A percentile compares a stretch with the other conserved stretches of the same genome.
Conservation (phyloP, 208 protist species). For the Phytomonas francai region DNA sequence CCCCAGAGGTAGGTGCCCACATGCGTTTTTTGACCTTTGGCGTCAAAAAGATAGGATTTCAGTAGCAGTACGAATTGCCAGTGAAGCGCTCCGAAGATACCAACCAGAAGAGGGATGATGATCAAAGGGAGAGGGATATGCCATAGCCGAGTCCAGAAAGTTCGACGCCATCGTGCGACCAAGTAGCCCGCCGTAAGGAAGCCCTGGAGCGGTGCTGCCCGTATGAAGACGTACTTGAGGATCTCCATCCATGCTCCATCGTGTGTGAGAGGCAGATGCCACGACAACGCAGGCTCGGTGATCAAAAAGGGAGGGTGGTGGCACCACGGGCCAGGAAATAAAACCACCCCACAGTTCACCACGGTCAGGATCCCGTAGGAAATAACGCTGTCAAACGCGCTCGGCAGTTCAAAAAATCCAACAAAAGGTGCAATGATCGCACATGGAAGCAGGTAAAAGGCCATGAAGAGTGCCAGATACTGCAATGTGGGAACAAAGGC, state of each 20-base stretch:
- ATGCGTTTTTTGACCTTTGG: constrained; percentile 12
- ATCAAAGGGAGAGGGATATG: constrained; percentile 62
- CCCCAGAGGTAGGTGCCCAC: constrained; percentile 15
- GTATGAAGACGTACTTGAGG: constrained; percentile 10
- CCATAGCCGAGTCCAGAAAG: constrained; percentile 48
- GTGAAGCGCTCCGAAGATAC: constrained; percentile 30
- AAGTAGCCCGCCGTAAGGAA: constrained; percentile 41
- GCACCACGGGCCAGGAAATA: constrained; percentile 33
- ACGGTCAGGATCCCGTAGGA: constrained; percentile 30
- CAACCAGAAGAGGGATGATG: constrained; percentile 46
- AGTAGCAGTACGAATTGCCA: constrained; percentile 25
- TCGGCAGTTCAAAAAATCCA: constrained; percentile 55
- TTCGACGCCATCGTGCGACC: constrained; percentile 32
- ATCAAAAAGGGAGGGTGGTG: constrained; percentile 59
- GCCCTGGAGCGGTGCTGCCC: constrained; percentile 43
- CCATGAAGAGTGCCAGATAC: constrained; percentile 20
- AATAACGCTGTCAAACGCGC: constrained; percentile 16
- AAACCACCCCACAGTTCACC: constrained; percentile 34
- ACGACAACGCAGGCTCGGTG: constrained; percentile 31
- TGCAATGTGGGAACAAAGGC: constrained; percentile 12
- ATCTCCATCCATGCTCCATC: not conserved
- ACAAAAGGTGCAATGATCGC: constrained; percentile 42
- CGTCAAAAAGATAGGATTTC: constrained; percentile 15
- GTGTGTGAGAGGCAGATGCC: constrained; percentile 12
- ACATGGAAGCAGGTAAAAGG: constrained; percentile 51